Conservation (phyloP, 805 yeast species). For the Saccharomycopsis sp. region DNA sequence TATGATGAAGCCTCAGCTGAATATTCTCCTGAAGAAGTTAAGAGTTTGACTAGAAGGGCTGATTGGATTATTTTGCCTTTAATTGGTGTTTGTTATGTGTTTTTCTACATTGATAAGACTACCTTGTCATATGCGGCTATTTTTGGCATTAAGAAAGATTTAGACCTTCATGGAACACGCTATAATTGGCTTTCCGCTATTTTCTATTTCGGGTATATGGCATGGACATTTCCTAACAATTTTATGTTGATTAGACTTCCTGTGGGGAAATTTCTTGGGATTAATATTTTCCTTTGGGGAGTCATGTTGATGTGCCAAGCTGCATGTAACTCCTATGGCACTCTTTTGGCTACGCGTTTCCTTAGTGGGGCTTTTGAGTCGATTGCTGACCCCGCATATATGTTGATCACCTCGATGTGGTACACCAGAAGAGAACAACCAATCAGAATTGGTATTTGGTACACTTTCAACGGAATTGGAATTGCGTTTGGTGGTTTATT, state of each 20-base stretch:
- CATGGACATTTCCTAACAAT: slow-evolving; percentile 36
- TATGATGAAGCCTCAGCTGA: slow-evolving; percentile 10
- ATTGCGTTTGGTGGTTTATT: slow-evolving; percentile 26
- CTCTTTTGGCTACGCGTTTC: slow-evolving; percentile 30
- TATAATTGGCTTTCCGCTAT: slow-evolving; percentile 37
- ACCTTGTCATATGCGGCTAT: slow-evolving; percentile 40
- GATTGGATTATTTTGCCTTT: slow-evolving; percentile 35
- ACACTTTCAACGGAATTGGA: slow-evolving; percentile 29
- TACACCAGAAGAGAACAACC: slow-evolving; percentile 30
- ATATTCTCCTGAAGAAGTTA: slow-evolving; percentile 37
- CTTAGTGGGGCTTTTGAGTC: slow-evolving; percentile 27
- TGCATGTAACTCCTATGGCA: slow-evolving; percentile 33
- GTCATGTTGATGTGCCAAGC: slow-evolving; percentile 31
- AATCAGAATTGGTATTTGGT: slow-evolving; percentile 32
- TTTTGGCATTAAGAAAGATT: slow-evolving; percentile 37
- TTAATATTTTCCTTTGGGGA: slow-evolving; percentile 33
- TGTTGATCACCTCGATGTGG: slow-evolving; percentile 31
- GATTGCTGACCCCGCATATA: slow-evolving; percentile 27
- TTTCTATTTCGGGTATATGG: slow-evolving; percentile 37
- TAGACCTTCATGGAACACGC: slow-evolving; percentile 34
- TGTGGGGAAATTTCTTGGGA: slow-evolving; percentile 31
- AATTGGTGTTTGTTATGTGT: slow-evolving; percentile 31
- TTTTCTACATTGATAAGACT: slow-evolving; percentile 39
- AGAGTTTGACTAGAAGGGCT: slow-evolving; percentile 33
- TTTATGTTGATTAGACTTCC: slow-evolving; percentile 32